These are phyloP conservation scores for Ceratocystis harringtonii DNA, from an alignment of 2,329 filamentous ascomycete species.

Conservation along the genomic window DNA sequence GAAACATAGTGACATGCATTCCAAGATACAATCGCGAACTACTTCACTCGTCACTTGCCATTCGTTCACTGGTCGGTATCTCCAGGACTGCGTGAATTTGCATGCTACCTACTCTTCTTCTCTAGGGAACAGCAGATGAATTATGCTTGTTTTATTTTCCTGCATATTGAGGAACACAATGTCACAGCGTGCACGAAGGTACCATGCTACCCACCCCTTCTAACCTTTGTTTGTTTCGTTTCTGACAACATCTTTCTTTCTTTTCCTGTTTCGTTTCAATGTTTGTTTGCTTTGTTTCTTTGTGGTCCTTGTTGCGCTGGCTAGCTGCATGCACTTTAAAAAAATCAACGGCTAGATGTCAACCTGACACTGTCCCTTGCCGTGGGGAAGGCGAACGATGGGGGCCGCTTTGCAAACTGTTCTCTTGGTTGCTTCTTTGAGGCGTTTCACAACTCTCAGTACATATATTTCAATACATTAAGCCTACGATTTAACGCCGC, in stretches of 20 bases:
- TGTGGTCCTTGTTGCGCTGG: background rate
- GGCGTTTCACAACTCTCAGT: background rate
- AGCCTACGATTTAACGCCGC: background rate
- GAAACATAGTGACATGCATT: too few species aligned
- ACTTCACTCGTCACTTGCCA: too few species aligned
- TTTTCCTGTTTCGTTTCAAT: conserved; percentile 10
- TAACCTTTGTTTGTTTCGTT: background rate
- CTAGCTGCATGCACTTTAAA: conserved; percentile 1
- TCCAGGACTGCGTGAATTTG: too few species aligned
- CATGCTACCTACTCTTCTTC: too few species aligned
- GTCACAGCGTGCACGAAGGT: background rate
- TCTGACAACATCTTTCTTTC: background rate
- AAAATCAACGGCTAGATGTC: background rate
- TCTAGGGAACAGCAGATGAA: too few species aligned
- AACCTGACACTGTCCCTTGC: background rate
- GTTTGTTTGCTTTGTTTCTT: background rate
- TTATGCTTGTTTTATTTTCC: conserved; percentile 2
- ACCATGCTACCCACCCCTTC: background rate
- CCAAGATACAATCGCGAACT: too few species aligned
- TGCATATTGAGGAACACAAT: background rate
- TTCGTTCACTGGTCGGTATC: too few species aligned
- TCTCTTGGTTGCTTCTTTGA: background rate
- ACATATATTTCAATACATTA: background rate
- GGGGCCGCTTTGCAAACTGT: background rate
- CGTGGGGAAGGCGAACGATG: background rate